Conservation (phyloP, 257 asterid genomes). For the Solanum arcanum region DNA sequence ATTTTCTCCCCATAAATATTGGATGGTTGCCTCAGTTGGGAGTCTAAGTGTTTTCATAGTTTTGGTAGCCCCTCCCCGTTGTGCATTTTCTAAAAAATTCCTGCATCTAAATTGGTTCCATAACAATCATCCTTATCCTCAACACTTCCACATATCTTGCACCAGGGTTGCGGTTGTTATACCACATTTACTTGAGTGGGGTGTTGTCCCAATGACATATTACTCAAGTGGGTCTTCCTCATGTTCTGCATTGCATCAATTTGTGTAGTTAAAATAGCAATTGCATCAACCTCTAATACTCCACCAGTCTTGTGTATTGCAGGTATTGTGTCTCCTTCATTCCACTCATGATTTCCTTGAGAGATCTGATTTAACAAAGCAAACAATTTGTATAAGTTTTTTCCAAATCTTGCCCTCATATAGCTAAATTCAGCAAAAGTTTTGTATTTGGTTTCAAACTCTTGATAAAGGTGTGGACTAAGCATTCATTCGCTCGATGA, state of each 20-base stretch:
- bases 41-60: not conserved
- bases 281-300: not conserved
- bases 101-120: not conserved
- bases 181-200: not conserved
- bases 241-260: not conserved
- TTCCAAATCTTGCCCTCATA: not conserved
- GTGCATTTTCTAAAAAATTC: not conserved
- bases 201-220: not conserved
- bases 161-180: not conserved
- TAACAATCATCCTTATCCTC: not conserved
- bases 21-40: not conserved
- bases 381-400: not conserved
- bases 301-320: not conserved
- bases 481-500: not conserved
- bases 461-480: not conserved
- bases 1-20: not conserved
- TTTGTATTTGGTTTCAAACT: not conserved
- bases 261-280: not conserved
- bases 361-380: not conserved
- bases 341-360: not conserved
- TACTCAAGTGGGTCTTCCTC: not conserved
- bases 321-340: not conserved
- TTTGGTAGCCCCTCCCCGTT: not conserved
- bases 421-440: not conserved
- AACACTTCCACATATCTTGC: not conserved